A percentile compares a stretch with the other conserved stretches of the same genome.
These are phyloP conservation scores for Seiridium unicorne DNA, from an alignment of 2,329 filamentous ascomycete genomes.

Conservation along the genomic window DNA sequence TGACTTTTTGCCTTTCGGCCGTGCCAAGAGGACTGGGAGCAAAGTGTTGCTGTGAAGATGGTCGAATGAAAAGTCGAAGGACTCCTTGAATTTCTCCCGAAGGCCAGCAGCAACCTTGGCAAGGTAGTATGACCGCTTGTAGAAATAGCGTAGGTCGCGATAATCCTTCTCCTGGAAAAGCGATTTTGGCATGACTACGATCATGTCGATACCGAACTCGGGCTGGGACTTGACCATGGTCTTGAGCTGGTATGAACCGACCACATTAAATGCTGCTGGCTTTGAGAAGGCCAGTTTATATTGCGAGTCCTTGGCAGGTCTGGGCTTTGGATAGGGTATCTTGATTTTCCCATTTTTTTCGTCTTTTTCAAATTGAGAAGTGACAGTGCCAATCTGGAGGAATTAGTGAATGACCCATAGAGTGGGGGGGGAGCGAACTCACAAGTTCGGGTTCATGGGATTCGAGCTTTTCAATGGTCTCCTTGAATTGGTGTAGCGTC, in stretches of 20 bases:
- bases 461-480: slow-evolving; percentile 48
- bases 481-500: slow-evolving; percentile 51
- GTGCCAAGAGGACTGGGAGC: slow-evolving; percentile 62
- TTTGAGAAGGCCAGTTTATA: slow-evolving; percentile 79
- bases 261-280: slow-evolving; percentile 78
- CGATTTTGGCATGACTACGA: slow-evolving; percentile 76
- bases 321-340: slow-evolving; percentile 85
- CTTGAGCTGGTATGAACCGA: slow-evolving; percentile 80
- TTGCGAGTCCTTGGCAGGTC: slow-evolving; percentile 70
- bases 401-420: background rate
- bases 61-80: slow-evolving; percentile 61
- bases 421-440: slow-evolving; percentile 21
- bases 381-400: slow-evolving; percentile 65
- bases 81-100: slow-evolving; percentile 51
- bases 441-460: slow-evolving; percentile 50
- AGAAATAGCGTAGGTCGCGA: slow-evolving; percentile 88
- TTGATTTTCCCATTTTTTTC: slow-evolving; percentile 17
- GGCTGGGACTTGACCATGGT: slow-evolving; percentile 67
- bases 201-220: slow-evolving; percentile 70
- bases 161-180: slow-evolving; percentile 95
- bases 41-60: slow-evolving; percentile 72
- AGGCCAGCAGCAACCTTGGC: slow-evolving; percentile 76
- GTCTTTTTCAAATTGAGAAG: slow-evolving; percentile 11
- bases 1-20: slow-evolving; percentile 28
- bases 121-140: slow-evolving; percentile 89